These are phyloP conservation scores for Ganoderma boninense DNA, from an alignment of 1,284 basidiomycete genomes.

Conservation along the genomic window DNA sequence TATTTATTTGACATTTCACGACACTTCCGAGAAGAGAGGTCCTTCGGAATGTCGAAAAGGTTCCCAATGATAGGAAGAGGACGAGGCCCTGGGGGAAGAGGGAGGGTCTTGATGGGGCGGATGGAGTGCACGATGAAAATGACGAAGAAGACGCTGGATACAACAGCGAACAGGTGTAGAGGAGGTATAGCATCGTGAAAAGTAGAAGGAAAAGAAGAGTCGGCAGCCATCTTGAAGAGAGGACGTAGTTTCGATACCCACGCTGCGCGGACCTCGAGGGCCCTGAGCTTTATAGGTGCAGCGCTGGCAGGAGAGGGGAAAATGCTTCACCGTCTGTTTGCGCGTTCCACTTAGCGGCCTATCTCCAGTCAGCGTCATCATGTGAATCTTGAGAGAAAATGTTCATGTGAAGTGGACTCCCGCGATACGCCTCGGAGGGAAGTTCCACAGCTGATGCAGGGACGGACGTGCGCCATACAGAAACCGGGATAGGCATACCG, in stretches of 20 bases:
- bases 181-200: not conserved
- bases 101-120: not conserved
- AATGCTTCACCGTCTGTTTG: too few species aligned
- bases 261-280: not conserved
- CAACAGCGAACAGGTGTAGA: not conserved
- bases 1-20: constrained; percentile 5
- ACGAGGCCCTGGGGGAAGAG: constrained; percentile 15
- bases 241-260: not conserved
- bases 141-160: not conserved
- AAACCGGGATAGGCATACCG: too few species aligned
- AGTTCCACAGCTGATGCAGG: too few species aligned
- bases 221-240: not conserved
- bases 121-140: not conserved
- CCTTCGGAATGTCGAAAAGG: constrained; percentile 2
- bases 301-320: too few species aligned
- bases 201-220: not conserved
- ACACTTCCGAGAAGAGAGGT: not conserved
- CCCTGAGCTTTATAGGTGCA: too few species aligned
- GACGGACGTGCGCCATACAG: too few species aligned
- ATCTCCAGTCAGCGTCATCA: too few species aligned
- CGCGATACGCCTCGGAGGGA: too few species aligned
- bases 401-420: too few species aligned
- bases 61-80: constrained; percentile 13
- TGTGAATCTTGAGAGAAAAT: too few species aligned
- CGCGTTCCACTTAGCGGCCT: too few species aligned